Conservation (phyloP, 352 stramenopile species). For the Phytopythium cucurbitacearum region DNA sequence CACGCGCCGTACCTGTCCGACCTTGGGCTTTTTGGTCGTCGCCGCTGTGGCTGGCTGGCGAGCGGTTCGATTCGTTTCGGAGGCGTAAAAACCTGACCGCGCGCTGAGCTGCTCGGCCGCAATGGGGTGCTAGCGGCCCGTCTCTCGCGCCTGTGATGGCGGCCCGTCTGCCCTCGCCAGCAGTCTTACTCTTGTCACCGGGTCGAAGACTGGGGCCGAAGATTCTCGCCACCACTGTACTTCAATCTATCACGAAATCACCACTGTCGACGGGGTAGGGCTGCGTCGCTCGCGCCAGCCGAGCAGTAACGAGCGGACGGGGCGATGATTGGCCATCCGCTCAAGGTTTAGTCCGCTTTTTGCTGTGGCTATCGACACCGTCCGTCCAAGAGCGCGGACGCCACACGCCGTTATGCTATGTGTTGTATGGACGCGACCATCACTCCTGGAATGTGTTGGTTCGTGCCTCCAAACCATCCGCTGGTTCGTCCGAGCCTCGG, state of each 20-base stretch:
- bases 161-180: constrained; percentile 3
- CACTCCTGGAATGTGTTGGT: too few relatives aligned
- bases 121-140: neutral
- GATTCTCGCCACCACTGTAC: neutral
- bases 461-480: too few relatives aligned
- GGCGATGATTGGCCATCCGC: constrained; percentile 5
- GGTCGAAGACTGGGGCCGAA: neutral
- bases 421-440: too few relatives aligned
- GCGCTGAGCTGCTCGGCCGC: neutral
- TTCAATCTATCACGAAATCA: constrained; percentile 17
- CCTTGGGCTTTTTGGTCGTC: too few relatives aligned
- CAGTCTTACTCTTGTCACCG: constrained; percentile 9
- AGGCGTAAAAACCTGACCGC: too few relatives aligned
- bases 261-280: constrained; percentile 2
- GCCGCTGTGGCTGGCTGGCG: too few relatives aligned
- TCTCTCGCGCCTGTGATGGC: neutral
- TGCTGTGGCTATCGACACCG: too few relatives aligned
- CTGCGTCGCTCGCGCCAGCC: constrained; percentile 3
- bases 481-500: too few relatives aligned
- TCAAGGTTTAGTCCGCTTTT: constrained; percentile 4
- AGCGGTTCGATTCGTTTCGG: too few relatives aligned
- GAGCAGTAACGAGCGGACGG: neutral
- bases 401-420: too few relatives aligned
- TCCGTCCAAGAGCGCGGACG: too few relatives aligned
- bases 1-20: too few relatives aligned